phyloP scores from a whole-genome alignment of 768 basidiomycete genomes.

The Suillus bovinus region DNA sequence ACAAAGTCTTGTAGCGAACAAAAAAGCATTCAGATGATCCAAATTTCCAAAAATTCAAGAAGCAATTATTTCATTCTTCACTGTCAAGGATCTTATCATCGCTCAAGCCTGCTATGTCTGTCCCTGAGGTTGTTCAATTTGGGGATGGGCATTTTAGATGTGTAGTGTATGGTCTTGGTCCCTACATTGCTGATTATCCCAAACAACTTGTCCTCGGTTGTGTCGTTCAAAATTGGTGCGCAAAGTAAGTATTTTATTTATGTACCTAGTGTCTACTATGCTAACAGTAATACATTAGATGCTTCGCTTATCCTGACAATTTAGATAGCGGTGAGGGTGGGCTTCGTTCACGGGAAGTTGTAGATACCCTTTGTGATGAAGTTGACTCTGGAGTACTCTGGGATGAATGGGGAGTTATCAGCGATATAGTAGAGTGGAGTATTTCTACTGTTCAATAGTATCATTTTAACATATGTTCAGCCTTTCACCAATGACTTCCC shows the following conservation, averaged over 20 bases:
- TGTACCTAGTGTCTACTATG: rapidly evolving
- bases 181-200: not conserved
- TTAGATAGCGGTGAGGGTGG: not conserved
- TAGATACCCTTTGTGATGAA: not conserved
- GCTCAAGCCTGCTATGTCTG: too few relatives aligned
- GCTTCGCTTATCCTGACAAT: not conserved
- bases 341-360: not conserved
- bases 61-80: too few relatives aligned
- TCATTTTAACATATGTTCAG: not conserved
- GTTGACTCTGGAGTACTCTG: not conserved
- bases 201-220: not conserved
- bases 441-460: not conserved
- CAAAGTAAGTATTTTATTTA: conserved; percentile 23
- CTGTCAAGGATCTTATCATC: too few relatives aligned
- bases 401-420: not conserved
- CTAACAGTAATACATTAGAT: not conserved
- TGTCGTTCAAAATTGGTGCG: conserved; percentile 36
- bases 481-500: not conserved
- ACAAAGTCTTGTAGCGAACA: too few relatives aligned
- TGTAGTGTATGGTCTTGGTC: not conserved
- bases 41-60: too few relatives aligned
- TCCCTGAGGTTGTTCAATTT: too few relatives aligned
- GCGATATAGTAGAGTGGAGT: not conserved
- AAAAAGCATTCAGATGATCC: too few relatives aligned
- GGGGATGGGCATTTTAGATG: too few relatives aligned